Conservation (phyloP, 805 yeast genomes). For the Hanseniaspora hatyaiensis region DNA sequence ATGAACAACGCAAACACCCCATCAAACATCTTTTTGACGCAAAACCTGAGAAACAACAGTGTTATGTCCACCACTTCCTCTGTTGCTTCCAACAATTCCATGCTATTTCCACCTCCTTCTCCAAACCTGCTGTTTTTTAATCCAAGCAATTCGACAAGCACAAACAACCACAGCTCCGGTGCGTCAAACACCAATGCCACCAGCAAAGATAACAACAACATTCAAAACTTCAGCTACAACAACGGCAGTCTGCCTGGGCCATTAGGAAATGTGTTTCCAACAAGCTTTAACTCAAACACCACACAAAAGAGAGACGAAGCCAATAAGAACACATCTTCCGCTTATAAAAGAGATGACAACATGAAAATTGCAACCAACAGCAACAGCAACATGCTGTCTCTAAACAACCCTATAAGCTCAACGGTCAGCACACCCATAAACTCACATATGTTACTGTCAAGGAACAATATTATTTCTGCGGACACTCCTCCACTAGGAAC, state of each 20-base stretch:
- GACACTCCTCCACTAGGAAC: conserved; percentile 16
- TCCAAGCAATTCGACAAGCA: not conserved
- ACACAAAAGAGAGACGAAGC: conserved; percentile 5
- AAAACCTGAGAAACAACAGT: conserved; percentile 13
- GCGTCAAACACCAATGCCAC: too few relatives aligned
- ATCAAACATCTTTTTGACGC: conserved; percentile 4
- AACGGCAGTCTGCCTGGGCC: conserved; percentile 14
- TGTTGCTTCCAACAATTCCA: conserved; percentile 10
- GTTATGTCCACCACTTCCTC: conserved; percentile 10
- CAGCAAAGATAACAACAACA: too few relatives aligned
- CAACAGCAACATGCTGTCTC: conserved; percentile 18
- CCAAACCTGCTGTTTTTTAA: conserved; percentile 10
- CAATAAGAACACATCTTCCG: too few relatives aligned
- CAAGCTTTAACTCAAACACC: not conserved
- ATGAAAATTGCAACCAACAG: conserved; percentile 16
- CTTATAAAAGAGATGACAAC: too few relatives aligned
- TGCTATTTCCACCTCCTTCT: conserved; percentile 6
- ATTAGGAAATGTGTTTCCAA: conserved; percentile 13
- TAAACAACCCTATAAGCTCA: conserved; percentile 11
- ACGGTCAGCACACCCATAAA: conserved; percentile 8
- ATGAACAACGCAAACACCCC: too few relatives aligned
- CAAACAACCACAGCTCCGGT: too few relatives aligned
- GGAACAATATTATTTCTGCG: conserved; percentile 9
- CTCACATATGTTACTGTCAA: conserved; percentile 1
- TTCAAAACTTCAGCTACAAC: not conserved